Base-by-base conservation (phyloP, 2,329 filamentous ascomycete species). In the Lasiodiplodia sp. region DNA sequence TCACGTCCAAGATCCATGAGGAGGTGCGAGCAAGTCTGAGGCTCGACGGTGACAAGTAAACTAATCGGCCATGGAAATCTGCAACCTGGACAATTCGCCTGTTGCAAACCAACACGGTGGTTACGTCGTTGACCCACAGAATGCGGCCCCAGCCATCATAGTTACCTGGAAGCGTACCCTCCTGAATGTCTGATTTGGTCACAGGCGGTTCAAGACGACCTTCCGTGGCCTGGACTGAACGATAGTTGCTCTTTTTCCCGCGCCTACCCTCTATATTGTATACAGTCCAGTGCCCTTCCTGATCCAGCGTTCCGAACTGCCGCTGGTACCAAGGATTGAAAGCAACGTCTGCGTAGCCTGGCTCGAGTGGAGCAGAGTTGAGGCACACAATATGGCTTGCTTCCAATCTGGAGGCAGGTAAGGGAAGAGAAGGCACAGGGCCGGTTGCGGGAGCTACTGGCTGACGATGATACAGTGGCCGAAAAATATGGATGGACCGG, bases 231-330 rank as follows among this genome's bases (percentile, higher is more conserved):
- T 53, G 38, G 16, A 53, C 12, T 3, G 66, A 31, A 2, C 49
- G 34, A 28, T 52, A 55, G 12, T 25, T 18, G 4, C n/a, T 25
- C 12, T 52, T 38, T 16, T 44, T 63, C 40, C 34, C 44, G 25
- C 55, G 66, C 44, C 34, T 28, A 4, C 70, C 38, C 25, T 63
- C 56, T 14, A 66, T 67, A 55, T 70, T 84, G 88, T 90, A 93
- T 4, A 93, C 77, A 53, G 83, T 88, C 92, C 91, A 94, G 68
- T 81, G 83, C 1, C 91, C 91, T 40, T 80, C 80, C 64, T 87
- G 83, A 73, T 94, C 90, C 21, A 94, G 82, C 31, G 93, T 82
- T 18, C 85, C 89, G 65, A 94, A 79, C 72, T 91, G 89, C 1
- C 87, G 85, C 18, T 82, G 79, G 69, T 83, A 87, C 76, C 80